These are phyloP conservation scores for Vaccinium darrowii DNA, from an alignment of 148 eudicot genomes.

Conservation along the genomic window DNA sequence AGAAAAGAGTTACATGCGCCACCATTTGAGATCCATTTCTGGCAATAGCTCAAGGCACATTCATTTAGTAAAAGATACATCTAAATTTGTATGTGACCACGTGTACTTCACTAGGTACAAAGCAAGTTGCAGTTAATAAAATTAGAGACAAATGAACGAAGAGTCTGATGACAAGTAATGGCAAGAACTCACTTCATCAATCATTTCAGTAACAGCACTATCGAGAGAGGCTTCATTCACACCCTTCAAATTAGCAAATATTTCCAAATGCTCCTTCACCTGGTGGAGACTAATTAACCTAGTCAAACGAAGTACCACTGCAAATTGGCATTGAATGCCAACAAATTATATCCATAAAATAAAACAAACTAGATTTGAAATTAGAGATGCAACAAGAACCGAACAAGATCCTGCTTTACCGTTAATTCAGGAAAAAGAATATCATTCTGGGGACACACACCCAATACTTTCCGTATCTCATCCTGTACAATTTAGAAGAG, in stretches of 20 bases:
- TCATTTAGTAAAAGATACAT: neutral
- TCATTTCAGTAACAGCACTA: conserved; percentile 66
- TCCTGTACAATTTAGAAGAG: conserved; percentile 49
- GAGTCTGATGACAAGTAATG: conserved; percentile 10
- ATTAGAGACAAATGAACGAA: neutral
- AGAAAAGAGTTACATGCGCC: neutral
- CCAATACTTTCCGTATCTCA: conserved; percentile 87
- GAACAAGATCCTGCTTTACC: conserved; percentile 43
- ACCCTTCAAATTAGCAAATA: conserved; percentile 86
- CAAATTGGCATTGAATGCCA: neutral
- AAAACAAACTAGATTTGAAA: neutral
- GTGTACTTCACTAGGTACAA: neutral
- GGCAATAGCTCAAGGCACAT: neutral
- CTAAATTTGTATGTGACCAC: neutral
- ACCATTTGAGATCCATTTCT: neutral
- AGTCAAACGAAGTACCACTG: neutral
- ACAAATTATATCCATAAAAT: neutral
- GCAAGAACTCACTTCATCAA: conserved; percentile 69
- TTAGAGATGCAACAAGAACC: neutral
- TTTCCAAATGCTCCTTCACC: conserved; percentile 98
- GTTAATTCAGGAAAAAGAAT: conserved; percentile 93
- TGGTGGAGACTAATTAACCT: conserved; percentile 27
- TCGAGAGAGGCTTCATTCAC: conserved; percentile 66
- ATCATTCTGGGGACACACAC: conserved; percentile 96
- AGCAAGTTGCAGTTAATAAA: conserved; percentile 10